Percentiles rank a stretch among this genome's conserved stretches.
Evolutionary conservation across 2,329 filamentous ascomycete genomes (phyloP).

Genomic region (Penicillium sp.): DNA sequence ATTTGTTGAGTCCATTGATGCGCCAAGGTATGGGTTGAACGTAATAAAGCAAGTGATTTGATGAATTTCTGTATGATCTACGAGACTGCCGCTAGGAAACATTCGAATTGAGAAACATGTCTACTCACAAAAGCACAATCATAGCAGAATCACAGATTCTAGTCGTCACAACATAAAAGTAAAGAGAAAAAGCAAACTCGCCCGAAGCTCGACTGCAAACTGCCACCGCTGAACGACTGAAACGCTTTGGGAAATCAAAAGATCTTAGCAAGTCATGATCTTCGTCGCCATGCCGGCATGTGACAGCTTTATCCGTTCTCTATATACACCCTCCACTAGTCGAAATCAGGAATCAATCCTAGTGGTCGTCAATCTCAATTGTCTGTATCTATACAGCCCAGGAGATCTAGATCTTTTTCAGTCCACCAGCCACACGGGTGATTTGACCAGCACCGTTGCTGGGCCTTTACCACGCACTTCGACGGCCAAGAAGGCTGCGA

Average conservation of each 20-base stretch:
- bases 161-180: background rate
- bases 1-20: background rate
- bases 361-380: background rate
- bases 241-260: slow-evolving; percentile 20
- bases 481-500: slow-evolving; percentile 71
- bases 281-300: slow-evolving; percentile 13
- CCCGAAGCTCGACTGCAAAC: background rate
- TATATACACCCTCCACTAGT: slow-evolving; percentile 14
- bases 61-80: background rate
- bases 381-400: background rate
- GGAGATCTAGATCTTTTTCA: background rate
- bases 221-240: slow-evolving; percentile 4
- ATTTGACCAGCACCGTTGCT: slow-evolving; percentile 68
- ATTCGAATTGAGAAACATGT: background rate
- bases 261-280: slow-evolving; percentile 13
- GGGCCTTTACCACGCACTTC: slow-evolving; percentile 67
- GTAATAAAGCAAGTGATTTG: background rate
- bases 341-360: background rate
- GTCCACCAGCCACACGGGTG: slow-evolving; percentile 61
- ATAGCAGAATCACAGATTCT: slow-evolving; percentile 1
- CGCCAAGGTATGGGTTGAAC: background rate
- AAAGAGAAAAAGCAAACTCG: background rate
- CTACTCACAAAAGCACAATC: background rate
- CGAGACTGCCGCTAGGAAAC: background rate
- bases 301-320: slow-evolving; percentile 3